phyloP scores from a whole-genome alignment of 108 stramenopile genomes.

The Nannochloropsis oceanica region DNA sequence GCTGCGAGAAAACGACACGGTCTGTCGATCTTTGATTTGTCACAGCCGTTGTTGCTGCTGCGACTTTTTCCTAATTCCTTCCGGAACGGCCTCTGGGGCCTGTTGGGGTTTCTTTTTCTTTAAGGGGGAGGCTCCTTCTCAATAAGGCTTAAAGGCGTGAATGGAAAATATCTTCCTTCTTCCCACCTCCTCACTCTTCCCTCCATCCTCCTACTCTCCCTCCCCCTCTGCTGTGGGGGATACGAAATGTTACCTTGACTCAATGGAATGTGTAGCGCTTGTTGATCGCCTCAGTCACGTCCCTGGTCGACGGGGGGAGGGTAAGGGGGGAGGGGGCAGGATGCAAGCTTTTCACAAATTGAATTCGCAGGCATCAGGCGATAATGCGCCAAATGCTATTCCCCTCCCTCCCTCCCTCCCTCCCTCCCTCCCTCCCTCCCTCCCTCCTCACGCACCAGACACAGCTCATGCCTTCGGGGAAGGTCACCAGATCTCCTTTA shows the following conservation, averaged over 20 bases:
- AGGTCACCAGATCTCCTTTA: not conserved
- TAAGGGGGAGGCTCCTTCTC: too few species aligned
- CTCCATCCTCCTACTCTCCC: too few species aligned
- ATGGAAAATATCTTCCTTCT: not conserved
- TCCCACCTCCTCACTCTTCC: not conserved
- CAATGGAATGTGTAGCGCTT: not conserved
- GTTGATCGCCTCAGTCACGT: not conserved
- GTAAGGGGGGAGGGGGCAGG: too few species aligned
- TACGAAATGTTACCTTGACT: too few species aligned
- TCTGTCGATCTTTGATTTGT: too few species aligned
- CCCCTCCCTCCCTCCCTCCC: not conserved
- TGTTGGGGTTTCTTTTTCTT: too few species aligned
- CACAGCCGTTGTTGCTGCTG: too few species aligned
- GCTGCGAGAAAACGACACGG: too few species aligned
- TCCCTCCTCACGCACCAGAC: not conserved
- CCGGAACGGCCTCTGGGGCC: too few species aligned
- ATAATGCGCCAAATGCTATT: not conserved
- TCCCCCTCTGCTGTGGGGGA: too few species aligned
- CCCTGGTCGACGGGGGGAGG: not conserved
- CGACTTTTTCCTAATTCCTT: too few species aligned
- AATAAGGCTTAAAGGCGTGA: too few species aligned
- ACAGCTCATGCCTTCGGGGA: not conserved
- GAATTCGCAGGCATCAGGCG: not conserved
- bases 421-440: not conserved
- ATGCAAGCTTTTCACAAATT: not conserved